These are phyloP conservation scores for Sporothrix luriei DNA, from an alignment of 2,329 filamentous ascomycete genomes.

Conservation along the genomic window DNA sequence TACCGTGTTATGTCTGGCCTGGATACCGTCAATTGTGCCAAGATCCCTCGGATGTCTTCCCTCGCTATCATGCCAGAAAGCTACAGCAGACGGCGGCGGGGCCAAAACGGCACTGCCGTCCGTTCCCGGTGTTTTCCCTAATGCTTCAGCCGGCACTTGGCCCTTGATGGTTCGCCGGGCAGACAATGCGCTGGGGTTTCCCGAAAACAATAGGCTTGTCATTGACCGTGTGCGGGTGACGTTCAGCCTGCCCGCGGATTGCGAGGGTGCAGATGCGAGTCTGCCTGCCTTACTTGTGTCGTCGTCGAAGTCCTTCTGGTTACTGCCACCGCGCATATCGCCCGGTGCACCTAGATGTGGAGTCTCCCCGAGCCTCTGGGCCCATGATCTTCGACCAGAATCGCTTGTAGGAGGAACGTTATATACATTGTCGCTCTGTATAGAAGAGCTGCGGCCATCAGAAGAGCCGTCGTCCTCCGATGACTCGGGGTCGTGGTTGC, in stretches of 20 bases:
- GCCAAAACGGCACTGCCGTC: background rate
- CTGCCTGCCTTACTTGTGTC: background rate
- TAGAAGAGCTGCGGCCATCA: no score
- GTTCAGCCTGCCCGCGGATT: background rate
- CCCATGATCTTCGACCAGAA: background rate
- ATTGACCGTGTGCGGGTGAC: background rate
- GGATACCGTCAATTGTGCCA: background rate
- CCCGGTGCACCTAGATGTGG: background rate
- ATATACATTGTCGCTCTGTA: no score
- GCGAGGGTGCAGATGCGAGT: background rate
- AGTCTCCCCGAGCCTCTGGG: background rate
- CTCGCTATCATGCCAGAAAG: no score
- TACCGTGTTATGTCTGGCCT: background rate
- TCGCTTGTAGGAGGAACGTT: no score
- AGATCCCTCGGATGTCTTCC: no score
- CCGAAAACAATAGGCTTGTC: background rate
- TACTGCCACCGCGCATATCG: constrained; percentile 1
- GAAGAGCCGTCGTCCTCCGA: no score
- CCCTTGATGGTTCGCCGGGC: background rate
- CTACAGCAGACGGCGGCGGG: background rate
- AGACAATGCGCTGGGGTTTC: background rate
- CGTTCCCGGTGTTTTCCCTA: background rate
- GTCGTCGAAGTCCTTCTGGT: background rate
- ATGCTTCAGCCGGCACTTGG: background rate
- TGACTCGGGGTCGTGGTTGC: no score